phyloP scores from a whole-genome alignment of 2,329 filamentous ascomycete genomes.

The Alternaria brassicae region DNA sequence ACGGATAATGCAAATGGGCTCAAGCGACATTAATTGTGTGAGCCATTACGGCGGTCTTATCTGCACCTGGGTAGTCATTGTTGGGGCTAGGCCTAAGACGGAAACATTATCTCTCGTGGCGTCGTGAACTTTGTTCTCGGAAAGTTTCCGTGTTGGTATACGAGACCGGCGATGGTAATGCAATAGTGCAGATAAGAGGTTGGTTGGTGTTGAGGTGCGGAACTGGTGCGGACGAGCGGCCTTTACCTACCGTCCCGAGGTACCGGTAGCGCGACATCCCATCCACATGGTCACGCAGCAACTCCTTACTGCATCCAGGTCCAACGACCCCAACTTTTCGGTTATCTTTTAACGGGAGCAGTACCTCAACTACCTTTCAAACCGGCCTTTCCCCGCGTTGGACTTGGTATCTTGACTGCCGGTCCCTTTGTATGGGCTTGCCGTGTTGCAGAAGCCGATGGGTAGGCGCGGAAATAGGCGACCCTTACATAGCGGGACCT shows the following conservation, averaged over 20 bases:
- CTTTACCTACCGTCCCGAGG: too few species aligned
- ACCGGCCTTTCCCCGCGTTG: not conserved
- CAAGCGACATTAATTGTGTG: not conserved
- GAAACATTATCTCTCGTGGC: not conserved
- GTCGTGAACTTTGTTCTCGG: not conserved
- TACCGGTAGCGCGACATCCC: not conserved
- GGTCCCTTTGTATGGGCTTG: slow-evolving; percentile 5
- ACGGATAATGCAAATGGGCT: not conserved
- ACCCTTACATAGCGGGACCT: not conserved
- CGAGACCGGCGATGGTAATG: not conserved
- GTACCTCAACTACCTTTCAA: not conserved
- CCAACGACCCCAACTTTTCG: not conserved
- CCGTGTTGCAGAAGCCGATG: not conserved
- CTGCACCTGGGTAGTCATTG: not conserved
- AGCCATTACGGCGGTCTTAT: not conserved
- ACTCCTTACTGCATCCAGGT: not conserved
- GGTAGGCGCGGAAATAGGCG: not conserved
- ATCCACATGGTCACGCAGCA: slow-evolving; percentile 2
- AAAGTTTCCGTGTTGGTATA: not conserved
- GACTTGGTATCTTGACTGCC: not conserved
- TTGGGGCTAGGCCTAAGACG: not conserved
- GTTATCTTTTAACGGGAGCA: slow-evolving; percentile 4
- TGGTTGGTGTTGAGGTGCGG: slow-evolving; percentile 10
- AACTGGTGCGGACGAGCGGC: slow-evolving; percentile 2
- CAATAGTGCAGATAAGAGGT: slow-evolving; percentile 7